Evolutionary conservation across 2,329 filamentous ascomycete species (phyloP).

Genomic region (Colletotrichum orchidophilum): DNA sequence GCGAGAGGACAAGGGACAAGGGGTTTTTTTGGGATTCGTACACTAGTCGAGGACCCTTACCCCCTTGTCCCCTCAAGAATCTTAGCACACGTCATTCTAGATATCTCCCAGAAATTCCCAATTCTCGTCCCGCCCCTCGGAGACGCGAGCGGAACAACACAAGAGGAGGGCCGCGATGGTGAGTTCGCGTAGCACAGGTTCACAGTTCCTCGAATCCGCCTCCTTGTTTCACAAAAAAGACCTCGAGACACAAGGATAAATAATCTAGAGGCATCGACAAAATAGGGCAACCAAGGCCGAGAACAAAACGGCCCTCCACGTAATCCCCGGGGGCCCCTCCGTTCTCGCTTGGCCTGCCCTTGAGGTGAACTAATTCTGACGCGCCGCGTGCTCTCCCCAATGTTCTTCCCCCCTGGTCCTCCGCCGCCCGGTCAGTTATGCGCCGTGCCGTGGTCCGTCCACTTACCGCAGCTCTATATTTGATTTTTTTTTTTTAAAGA

Average conservation of each 20-base stretch:
- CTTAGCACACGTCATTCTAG: constrained; percentile 29
- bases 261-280: background rate
- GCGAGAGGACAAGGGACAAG: background rate
- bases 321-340: background rate
- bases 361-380: constrained; percentile 9
- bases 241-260: background rate
- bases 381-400: background rate
- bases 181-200: background rate
- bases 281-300: too few relatives aligned
- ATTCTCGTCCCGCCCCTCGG: background rate
- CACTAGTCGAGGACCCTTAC: background rate
- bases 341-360: constrained; percentile 6
- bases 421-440: constrained; percentile 17
- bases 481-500: too few relatives aligned
- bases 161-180: background rate
- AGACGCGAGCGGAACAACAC: background rate
- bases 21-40: too few relatives aligned
- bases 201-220: background rate
- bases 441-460: constrained; percentile 16
- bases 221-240: background rate
- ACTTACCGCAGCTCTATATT: constrained; percentile 17
- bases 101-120: background rate
- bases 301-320: background rate
- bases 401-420: background rate
- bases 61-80: constrained; percentile 1